phyloP scores from a whole-genome alignment of 805 yeast genomes.

The Saturnispora galanensis region DNA sequence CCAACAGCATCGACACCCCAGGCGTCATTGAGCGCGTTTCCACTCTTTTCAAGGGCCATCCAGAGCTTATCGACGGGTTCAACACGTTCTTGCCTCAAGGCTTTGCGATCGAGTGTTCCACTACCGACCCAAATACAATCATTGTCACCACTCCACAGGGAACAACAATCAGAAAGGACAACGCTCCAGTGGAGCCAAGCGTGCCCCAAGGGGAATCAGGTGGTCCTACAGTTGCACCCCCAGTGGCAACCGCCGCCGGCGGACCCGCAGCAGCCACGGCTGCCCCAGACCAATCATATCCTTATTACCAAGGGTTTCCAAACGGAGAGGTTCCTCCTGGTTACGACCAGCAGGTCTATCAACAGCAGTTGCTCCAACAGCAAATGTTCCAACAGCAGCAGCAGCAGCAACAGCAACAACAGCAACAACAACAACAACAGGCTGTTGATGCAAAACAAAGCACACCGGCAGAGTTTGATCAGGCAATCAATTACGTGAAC shows the following conservation, averaged over 20 bases:
- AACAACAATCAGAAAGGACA: conserved; percentile 61
- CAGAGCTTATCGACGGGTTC: conserved; percentile 90
- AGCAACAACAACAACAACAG: conserved; percentile 13
- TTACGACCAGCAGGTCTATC: conserved; percentile 7
- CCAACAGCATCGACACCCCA: conserved; percentile 75
- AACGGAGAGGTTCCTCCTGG: conserved; percentile 2
- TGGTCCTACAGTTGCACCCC: too few relatives aligned
- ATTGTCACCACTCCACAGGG: conserved; percentile 95
- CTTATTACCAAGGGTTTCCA: neutral
- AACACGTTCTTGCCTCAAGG: conserved; percentile 97
- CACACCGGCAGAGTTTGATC: conserved; percentile 88
- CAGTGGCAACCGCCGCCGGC: neutral
- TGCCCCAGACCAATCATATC: conserved; percentile 3
- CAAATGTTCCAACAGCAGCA: neutral
- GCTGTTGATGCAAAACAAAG: conserved; percentile 27
- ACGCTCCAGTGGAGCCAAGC: conserved; percentile 19
- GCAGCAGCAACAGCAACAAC: conserved; percentile 7
- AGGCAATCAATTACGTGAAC: conserved; percentile 93
- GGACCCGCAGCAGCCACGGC: conserved; percentile 11
- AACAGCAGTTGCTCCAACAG: neutral
- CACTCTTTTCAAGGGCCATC: conserved; percentile 83
- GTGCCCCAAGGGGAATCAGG: too few relatives aligned
- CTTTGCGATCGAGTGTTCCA: conserved; percentile 87
- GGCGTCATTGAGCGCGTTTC: conserved; percentile 97
- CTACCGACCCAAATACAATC: conserved; percentile 85